Conservation (phyloP, 2,329 filamentous ascomycete genomes). For the Stemphylium vesicarium region DNA sequence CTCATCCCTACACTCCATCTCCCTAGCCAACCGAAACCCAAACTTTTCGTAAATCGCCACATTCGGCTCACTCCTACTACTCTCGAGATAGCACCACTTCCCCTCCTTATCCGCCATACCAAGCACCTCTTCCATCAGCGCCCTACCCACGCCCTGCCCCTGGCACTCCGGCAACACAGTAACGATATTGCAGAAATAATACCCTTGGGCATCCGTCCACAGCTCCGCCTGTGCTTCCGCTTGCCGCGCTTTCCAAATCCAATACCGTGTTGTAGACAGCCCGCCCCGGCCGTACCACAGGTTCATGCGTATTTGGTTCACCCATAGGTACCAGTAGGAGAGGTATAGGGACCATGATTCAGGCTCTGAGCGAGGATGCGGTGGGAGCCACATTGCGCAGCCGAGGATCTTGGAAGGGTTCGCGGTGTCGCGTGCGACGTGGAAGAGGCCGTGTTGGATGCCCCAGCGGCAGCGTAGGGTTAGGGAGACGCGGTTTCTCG, state of each 20-base stretch:
- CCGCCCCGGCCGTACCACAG: constrained; percentile 72
- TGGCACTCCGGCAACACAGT: constrained; percentile 70
- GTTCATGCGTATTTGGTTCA: constrained; percentile 71
- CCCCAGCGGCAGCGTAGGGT: constrained; percentile 72
- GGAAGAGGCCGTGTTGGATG: constrained; percentile 71
- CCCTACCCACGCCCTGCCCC: constrained; percentile 69
- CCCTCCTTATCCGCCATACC: constrained; percentile 68
- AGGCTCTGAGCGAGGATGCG: constrained; percentile 55
- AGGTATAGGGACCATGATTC: constrained; percentile 68
- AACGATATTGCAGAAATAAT: constrained; percentile 80
- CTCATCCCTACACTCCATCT: constrained; percentile 71
- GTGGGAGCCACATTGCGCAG: constrained; percentile 75
- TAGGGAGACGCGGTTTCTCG: constrained; percentile 68
- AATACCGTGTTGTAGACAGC: constrained; percentile 70
- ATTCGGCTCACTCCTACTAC: constrained; percentile 71
- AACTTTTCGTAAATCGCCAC: constrained; percentile 73
- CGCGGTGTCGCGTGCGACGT: constrained; percentile 68
- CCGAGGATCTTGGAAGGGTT: constrained; percentile 63
- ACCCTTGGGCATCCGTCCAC: constrained; percentile 70
- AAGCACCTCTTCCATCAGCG: constrained; percentile 69
- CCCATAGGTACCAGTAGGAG: constrained; percentile 70
- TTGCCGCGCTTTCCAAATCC: constrained; percentile 74
- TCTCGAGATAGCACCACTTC: constrained; percentile 73
- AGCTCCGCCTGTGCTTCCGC: constrained; percentile 65
- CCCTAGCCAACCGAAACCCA: constrained; percentile 69